Evolutionary conservation across 2,329 filamentous ascomycete species (phyloP), one percentile per base, ranked within the genome.

Genomic region (Dactylellina parvicollis): DNA sequence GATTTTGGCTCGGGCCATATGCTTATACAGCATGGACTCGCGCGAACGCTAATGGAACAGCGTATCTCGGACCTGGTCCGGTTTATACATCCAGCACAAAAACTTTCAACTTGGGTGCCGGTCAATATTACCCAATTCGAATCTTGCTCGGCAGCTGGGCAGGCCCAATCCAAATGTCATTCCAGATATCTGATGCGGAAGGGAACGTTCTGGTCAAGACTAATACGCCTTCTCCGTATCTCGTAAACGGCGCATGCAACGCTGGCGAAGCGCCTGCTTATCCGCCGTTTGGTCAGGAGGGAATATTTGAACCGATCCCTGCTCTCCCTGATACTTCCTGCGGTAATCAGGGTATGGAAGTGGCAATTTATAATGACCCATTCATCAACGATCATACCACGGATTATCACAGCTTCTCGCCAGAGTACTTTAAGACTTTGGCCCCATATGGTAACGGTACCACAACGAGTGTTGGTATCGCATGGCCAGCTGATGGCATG

Each of bases 301-400:
- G n/a, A n/a, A n/a, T n/a, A n/a, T n/a, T n/a, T n/a, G n/a, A n/a
- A n/a, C n/a, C n/a, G n/a, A n/a, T n/a, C n/a, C n/a, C n/a, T n/a
- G n/a, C n/a, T n/a, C n/a, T n/a, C n/a, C 36, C 50, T 55, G 50
- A 55, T 40, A 55, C 28, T 55, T 55, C 50, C 24, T 55, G 50
- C 32, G 50, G 50, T 32, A 55, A 55, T 26, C 20, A 20, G 20
- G 50, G 50, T 36, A 16, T 55, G 28, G 50, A 38, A 12, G 50
- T 55, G 16, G 50, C 50, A 36, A 55, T 55, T 18, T 55, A 36
- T 34, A 38, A 55, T 34, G 38, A 55, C 24, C n/a, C 24, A 14
- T 59, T 20, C 26, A 3, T 1, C 1, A 18, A 10, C 5, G 30
- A n/a, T 16, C 5, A 32, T 5, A 32, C 12, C 12, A 12, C 12